phyloP scores from a whole-genome alignment of 176 grass and related monocot genomes.

The Chloris gayana region DNA sequence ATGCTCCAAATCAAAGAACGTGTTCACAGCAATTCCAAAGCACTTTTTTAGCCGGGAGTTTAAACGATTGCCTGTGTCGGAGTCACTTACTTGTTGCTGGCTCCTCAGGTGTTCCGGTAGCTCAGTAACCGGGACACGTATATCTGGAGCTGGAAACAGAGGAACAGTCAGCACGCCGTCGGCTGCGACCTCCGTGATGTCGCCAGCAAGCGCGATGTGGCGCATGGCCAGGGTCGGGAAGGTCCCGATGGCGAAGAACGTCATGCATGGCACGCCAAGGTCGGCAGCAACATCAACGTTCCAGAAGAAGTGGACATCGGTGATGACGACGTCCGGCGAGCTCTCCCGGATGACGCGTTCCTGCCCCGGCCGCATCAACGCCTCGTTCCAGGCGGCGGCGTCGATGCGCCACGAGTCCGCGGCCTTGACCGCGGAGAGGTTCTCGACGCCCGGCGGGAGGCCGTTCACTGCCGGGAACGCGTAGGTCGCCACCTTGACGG shows the following conservation, averaged over 20 bases:
- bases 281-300: background rate
- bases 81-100: too few species aligned
- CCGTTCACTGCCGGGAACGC: conserved; percentile 27
- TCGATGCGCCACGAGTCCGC: conserved; percentile 19
- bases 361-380: background rate
- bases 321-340: conserved; percentile 28
- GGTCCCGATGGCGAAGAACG: background rate
- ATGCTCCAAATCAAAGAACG: conserved; percentile 30
- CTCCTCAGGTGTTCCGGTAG: conserved; percentile 18
- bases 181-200: too few species aligned
- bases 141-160: background rate
- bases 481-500: background rate
- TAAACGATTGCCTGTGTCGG: rapidly evolving
- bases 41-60: rapidly evolving
- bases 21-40: conserved; percentile 24
- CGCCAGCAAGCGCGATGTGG: background rate
- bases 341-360: background rate
- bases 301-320: conserved; percentile 33
- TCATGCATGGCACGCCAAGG: conserved; percentile 9
- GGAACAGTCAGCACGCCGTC: background rate
- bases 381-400: background rate
- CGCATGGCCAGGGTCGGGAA: conserved; percentile 20
- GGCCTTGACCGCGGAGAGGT: background rate
- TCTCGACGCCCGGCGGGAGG: conserved; percentile 36
- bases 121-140: conserved; percentile 23